Conservation (phyloP, 208 protist species). For the Crithidia brevicula region DNA sequence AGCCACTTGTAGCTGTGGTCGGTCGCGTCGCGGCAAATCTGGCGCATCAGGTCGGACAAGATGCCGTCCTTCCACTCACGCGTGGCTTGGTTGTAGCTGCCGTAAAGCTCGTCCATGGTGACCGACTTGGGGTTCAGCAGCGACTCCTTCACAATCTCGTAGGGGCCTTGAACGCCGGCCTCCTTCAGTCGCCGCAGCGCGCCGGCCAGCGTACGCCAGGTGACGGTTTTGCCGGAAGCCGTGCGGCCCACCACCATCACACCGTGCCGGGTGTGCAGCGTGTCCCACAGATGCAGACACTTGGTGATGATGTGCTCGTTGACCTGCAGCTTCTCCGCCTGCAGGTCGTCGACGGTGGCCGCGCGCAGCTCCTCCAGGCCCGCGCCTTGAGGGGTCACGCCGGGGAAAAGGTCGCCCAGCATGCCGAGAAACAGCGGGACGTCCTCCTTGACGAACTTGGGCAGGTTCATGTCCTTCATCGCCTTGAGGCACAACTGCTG, state of each 20-base stretch:
- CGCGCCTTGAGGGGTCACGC: conserved; percentile 77
- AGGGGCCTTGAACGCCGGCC: conserved; percentile 80
- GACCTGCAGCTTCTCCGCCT: conserved; percentile 71
- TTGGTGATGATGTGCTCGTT: conserved; percentile 93
- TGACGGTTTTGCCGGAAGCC: conserved; percentile 95
- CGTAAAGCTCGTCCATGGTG: conserved; percentile 97
- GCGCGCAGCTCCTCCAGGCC: conserved; percentile 87
- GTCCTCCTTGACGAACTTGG: conserved; percentile 98
- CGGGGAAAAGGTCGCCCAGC: conserved; percentile 97
- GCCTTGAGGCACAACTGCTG: conserved; percentile 96
- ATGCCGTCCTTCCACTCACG: conserved; percentile 99
- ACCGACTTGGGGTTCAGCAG: conserved; percentile 98
- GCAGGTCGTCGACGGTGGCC: conserved; percentile 81
- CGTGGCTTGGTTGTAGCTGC: conserved; percentile 96
- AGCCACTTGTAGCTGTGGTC: conserved; percentile 97
- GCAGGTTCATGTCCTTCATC: conserved; percentile 97
- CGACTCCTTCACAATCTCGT: conserved; percentile 87
- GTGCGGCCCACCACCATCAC: conserved; percentile 98
- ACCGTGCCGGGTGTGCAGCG: conserved; percentile 96
- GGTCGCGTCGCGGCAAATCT: conserved; percentile 92
- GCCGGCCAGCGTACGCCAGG: conserved; percentile 91
- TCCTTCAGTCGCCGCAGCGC: conserved; percentile 87
- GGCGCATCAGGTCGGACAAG: conserved; percentile 94
- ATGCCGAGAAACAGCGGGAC: conserved; percentile 96
- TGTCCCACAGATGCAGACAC: conserved; percentile 97